A percentile compares a stretch with the other conserved stretches of the same genome.
phyloP scores from a whole-genome alignment of 371 early-diverging fungal species.

The Polyrhizophydium stewartii region DNA sequence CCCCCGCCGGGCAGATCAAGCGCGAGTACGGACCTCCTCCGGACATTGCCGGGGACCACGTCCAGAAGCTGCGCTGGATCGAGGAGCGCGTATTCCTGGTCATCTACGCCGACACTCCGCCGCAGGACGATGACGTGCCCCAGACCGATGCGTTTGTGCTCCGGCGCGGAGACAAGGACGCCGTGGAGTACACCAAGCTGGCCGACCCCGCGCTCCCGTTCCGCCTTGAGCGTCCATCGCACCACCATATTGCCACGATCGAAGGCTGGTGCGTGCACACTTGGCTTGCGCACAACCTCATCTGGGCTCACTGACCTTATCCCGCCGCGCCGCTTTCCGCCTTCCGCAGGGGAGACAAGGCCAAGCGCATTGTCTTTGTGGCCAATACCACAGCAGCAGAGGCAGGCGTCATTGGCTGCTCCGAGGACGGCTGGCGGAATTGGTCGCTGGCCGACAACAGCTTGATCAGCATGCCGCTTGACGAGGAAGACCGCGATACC shows the following conservation, averaged over 20 bases:
- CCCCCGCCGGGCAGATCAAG: constrained; percentile 27
- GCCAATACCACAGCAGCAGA: constrained; percentile 14
- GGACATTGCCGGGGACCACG: constrained; percentile 5
- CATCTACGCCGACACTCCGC: constrained; percentile 9
- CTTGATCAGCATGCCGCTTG: constrained; percentile 23
- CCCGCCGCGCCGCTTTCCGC: no score
- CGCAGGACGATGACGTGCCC: neutral
- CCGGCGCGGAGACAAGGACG: constrained; percentile 13
- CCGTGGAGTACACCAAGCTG: constrained; percentile 18
- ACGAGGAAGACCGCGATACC: constrained; percentile 26
- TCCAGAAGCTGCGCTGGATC: constrained; percentile 28
- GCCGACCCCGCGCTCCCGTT: constrained; percentile 10
- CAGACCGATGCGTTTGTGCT: constrained; percentile 4
- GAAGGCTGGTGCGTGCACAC: no score
- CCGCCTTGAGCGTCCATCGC: no score
- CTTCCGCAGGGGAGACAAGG: constrained; percentile 3
- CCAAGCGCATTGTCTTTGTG: constrained; percentile 10
- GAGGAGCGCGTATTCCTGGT: constrained; percentile 28
- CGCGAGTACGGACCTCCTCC: constrained; percentile 19
- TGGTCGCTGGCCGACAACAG: constrained; percentile 18
- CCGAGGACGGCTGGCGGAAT: constrained; percentile 19
- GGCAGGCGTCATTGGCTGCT: constrained; percentile 24
- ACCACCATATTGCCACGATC: no score
- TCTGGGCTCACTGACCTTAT: no score
- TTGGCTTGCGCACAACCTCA: no score